A percentile compares a stretch with the other conserved stretches of the same genome.
These are phyloP conservation scores for Mortierella sp. DNA, from an alignment of 371 early-diverging fungal species.

Conservation along the genomic window DNA sequence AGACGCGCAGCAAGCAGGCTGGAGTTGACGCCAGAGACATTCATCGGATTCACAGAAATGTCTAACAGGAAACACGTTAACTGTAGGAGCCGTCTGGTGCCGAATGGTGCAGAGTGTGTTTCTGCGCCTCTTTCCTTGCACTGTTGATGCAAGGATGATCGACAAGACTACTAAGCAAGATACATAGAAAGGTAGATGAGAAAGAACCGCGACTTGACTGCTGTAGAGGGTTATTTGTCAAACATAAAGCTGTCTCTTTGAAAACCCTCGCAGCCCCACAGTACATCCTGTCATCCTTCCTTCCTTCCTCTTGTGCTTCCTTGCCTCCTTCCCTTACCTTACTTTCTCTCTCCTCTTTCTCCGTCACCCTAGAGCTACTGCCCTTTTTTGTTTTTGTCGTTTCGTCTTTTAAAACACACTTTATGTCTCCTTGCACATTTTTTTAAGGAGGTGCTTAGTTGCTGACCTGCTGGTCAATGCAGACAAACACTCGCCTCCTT, in stretches of 20 bases:
- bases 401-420: not conserved
- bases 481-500: not conserved
- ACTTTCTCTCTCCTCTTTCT: not conserved
- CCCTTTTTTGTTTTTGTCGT: not conserved
- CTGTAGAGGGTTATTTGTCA: not conserved
- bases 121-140: not conserved
- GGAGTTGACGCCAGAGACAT: not conserved
- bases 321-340: not conserved
- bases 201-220: not conserved
- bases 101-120: not conserved
- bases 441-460: slow-evolving; percentile 3
- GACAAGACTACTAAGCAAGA: not conserved
- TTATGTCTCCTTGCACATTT: not conserved
- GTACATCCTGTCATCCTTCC: not conserved
- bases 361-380: not conserved
- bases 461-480: slow-evolving; percentile 2
- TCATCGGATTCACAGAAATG: not conserved
- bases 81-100: not conserved
- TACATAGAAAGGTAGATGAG: not conserved
- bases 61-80: not conserved
- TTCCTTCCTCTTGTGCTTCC: not conserved
- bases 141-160: not conserved
- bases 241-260: not conserved
- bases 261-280: slow-evolving; percentile 4
- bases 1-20: not conserved